phyloP scores from a whole-genome alignment of 345 rosid genomes.

The Excoecaria agallocha region DNA sequence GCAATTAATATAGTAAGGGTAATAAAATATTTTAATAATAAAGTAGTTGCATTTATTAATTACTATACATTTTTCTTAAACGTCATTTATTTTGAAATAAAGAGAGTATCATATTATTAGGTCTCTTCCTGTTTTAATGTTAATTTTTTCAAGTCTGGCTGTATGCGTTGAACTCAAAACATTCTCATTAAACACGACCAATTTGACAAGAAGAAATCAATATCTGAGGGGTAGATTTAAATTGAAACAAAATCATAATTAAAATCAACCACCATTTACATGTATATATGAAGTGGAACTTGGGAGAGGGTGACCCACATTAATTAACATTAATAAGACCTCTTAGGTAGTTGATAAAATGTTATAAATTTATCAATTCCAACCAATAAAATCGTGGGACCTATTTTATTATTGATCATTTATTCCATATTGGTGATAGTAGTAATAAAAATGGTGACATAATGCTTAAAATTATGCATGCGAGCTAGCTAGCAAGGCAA shows the following conservation, averaged over 20 bases:
- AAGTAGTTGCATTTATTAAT: no score
- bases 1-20: no score
- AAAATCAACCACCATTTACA: constrained; percentile 2
- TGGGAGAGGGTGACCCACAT: constrained; percentile 34
- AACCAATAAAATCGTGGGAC: constrained; percentile 29
- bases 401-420: constrained; percentile 5
- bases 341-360: constrained; percentile 23
- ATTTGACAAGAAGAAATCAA: neutral
- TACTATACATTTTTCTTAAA: no score
- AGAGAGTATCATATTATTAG: no score
- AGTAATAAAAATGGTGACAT: constrained; percentile 6
- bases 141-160: no score
- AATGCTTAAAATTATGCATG: neutral
- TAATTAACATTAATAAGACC: constrained; percentile 25
- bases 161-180: no score
- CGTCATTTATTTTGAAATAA: no score
- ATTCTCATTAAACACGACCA: no score
- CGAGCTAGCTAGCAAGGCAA: constrained; percentile 16
- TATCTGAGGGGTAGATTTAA: neutral
- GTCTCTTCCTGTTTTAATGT: no score
- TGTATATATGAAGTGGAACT: neutral
- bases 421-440: constrained; percentile 16
- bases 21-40: no score
- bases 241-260: neutral
- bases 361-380: constrained; percentile 20